A percentile compares a stretch with the other conserved stretches of the same genome.
These are phyloP conservation scores for Cicer yamashitae DNA, from an alignment of 306 rosid genomes.

Conservation along the genomic window DNA sequence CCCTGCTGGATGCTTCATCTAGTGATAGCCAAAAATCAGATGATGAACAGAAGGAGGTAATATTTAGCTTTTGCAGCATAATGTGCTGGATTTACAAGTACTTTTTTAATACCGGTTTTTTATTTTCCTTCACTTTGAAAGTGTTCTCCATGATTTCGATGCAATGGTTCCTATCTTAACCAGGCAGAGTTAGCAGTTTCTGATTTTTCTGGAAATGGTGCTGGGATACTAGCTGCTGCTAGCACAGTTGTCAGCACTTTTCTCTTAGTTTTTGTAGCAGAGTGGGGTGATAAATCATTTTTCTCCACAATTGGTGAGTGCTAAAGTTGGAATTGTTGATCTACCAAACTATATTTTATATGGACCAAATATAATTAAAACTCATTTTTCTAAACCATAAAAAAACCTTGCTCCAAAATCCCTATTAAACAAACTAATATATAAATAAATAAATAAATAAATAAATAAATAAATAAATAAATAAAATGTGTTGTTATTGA, in stretches of 20 bases:
- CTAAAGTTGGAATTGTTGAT: constrained; percentile 32
- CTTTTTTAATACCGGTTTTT: background rate
- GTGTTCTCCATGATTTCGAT: constrained; percentile 25
- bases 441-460: constrained; percentile 13
- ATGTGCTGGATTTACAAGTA: constrained; percentile 22
- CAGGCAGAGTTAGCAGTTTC: constrained; percentile 99
- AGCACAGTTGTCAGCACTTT: constrained; percentile 81
- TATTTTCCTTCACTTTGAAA: constrained; percentile 28
- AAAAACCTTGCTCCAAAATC: constrained; percentile 12
- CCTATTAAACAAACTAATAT: constrained; percentile 24
- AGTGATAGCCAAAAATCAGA: constrained; percentile 78
- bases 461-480: background rate
- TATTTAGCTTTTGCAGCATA: constrained; percentile 35
- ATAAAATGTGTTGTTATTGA: constrained; percentile 28
- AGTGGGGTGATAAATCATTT: constrained; percentile 99
- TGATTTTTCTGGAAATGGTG: constrained; percentile 82
- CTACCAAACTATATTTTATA: background rate
- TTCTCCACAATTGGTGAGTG: constrained; percentile 93
- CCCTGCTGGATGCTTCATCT: constrained; percentile 87
- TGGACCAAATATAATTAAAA: background rate
- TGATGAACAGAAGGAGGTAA: constrained; percentile 97
- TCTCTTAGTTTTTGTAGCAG: constrained; percentile 88
- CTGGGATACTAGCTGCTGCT: constrained; percentile 84
- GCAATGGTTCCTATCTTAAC: constrained; percentile 52
- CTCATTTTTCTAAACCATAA: constrained; percentile 32